These are phyloP conservation scores for Kwoniella shivajii DNA, from an alignment of 1,284 basidiomycete species.

Conservation along the genomic window DNA sequence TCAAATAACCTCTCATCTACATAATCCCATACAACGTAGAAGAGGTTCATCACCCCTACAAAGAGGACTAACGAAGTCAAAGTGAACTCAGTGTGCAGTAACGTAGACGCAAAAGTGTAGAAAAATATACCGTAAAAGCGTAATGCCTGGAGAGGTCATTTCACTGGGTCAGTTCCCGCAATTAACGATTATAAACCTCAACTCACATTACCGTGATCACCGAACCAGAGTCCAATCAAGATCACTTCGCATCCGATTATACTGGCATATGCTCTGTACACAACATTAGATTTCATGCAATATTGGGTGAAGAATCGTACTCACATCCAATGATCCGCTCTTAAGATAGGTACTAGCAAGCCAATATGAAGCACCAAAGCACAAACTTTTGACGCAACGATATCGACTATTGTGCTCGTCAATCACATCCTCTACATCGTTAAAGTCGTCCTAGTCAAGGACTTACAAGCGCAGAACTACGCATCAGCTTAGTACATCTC, in stretches of 20 bases:
- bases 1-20: conserved; percentile 52
- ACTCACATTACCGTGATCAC: conserved; percentile 51
- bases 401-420: conserved; percentile 33
- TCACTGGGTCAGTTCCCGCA: neutral
- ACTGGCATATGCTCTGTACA: conserved; percentile 46
- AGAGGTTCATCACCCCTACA: conserved; percentile 51
- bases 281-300: neutral
- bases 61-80: conserved; percentile 26
- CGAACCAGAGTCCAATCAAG: conserved; percentile 54
- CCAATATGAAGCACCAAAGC: conserved; percentile 52
- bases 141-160: conserved; percentile 32
- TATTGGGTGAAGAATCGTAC: conserved; percentile 1
- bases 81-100: neutral
- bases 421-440: neutral
- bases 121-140: conserved; percentile 46
- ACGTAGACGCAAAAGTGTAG: neutral
- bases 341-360: conserved; percentile 45
- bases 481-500: conserved; percentile 8
- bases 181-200: neutral
- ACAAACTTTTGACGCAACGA: conserved; percentile 51
- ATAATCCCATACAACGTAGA: conserved; percentile 55
- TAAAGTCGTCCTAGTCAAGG: neutral
- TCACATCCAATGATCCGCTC: conserved; percentile 51
- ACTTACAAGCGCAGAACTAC: conserved; percentile 40
- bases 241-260: conserved; percentile 47